Base-by-base conservation (phyloP, 2,329 filamentous ascomycete species). In the Pyrenophora teres region DNA sequence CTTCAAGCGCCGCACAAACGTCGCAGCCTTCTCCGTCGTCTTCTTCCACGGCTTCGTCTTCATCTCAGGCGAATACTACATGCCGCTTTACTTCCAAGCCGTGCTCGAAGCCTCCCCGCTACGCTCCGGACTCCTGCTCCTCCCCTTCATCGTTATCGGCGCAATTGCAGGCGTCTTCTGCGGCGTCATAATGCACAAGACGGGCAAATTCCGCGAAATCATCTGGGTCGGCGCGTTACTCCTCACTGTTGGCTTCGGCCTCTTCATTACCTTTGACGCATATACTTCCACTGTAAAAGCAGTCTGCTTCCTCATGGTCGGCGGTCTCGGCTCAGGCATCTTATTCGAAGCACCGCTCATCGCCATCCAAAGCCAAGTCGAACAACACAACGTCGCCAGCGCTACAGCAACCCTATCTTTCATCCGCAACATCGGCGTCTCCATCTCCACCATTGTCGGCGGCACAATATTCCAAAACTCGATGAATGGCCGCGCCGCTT, bases 41-140 rank as follows among this genome's bases (percentile, higher is more conserved):
- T 80, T 79, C 60, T 71, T 74, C 13, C 79, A 83, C 58, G 76
- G 76, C 12, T 79, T 80, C 57, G 78, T 69, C 13, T 71, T 72
- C 54, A 72, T 88, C 35, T 83, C 81, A 0, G 79, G 79, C 1
- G 82, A 85, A 42, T 92, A 89, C 71, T 92, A 88, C 63, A 76
- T 91, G 21, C 89, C 89, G 0, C 78, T 91, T 0, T 92, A 87
- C 72, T 86, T 90, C 46, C 89, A 92, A 67, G 81, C 85, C 2
- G 87, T 87, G 0, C 80, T 86, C 2, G 80, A 80, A 43, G 83
- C 83, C 1, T 79, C 80, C 0, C 84, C 87, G 0, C 74, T 88
- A 30, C 76, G 77, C n/a, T 88, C 84, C 0, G 80, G 79, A 62
- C 59, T 87, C 0, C 80, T 87, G 10, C 77, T 88, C 2, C 76